These are phyloP conservation scores for Verticillium tricorpus DNA, from an alignment of 2,329 filamentous ascomycete genomes.

Conservation along the genomic window DNA sequence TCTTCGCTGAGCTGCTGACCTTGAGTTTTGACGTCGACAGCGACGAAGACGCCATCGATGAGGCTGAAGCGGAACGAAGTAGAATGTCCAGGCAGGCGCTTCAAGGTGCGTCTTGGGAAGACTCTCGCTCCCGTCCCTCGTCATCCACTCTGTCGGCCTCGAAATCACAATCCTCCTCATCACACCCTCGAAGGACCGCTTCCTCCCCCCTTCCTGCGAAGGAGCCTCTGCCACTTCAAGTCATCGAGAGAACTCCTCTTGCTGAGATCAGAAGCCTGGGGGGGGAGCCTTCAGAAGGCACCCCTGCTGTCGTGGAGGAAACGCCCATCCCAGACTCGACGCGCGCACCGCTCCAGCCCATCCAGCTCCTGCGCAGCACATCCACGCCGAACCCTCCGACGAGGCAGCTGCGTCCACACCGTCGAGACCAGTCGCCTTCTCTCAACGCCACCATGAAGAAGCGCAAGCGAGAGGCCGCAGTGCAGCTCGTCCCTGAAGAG, in stretches of 20 bases:
- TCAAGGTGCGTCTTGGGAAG: not conserved
- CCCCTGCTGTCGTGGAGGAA: constrained; percentile 19
- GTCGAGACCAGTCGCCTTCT: constrained; percentile 4
- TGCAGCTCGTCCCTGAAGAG: constrained; percentile 44
- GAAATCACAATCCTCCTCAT: not conserved
- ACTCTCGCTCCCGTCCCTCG: not conserved
- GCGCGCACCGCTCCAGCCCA: constrained; percentile 8
- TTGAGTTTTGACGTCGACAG: constrained; percentile 17
- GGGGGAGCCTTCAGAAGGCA: constrained; percentile 1
- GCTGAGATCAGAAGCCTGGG: constrained; percentile 11
- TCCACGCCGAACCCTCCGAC: constrained; percentile 24
- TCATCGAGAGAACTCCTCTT: constrained; percentile 20
- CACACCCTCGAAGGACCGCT: constrained; percentile 4
- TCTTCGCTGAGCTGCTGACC: constrained; percentile 37
- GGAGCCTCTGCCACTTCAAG: not conserved
- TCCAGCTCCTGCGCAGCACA: constrained; percentile 15
- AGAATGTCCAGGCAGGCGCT: not conserved
- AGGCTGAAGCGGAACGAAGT: constrained; percentile 18
- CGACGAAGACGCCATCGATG: constrained; percentile 24
- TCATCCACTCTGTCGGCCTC: not conserved
- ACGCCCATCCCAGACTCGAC: constrained; percentile 22
- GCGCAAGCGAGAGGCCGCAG: constrained; percentile 36
- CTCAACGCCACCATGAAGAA: constrained; percentile 26
- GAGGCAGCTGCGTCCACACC: constrained; percentile 7
- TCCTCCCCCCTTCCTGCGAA: constrained; percentile 1